Evolutionary conservation across 1,284 basidiomycete species (phyloP), one percentile per base, ranked within the genome.

Genomic region (Coniophora puteana): DNA sequence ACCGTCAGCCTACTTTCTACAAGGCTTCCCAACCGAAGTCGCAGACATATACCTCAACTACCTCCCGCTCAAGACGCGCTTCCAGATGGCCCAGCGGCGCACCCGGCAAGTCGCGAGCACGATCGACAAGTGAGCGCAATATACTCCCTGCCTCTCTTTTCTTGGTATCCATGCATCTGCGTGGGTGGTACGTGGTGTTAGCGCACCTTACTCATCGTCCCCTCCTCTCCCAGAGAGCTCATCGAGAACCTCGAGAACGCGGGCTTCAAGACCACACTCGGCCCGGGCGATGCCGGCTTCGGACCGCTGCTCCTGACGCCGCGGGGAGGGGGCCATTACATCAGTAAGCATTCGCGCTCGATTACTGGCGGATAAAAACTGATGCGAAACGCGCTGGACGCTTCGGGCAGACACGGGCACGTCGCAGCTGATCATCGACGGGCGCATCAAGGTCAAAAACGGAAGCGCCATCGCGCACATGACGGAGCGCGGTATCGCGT

Each of bases 211-310:
- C 26, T 17, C 23, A n/a, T n/a, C n/a, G n/a, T n/a, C n/a, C n/a
- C n/a, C 27, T 51, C 24, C n/a, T 20, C 6, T 14, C 16, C 34
- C 20, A 59, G 59, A 43, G 66, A 63, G 4, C 45, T 65, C 13
- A 47, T 71, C 4, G 62, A 71, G 0, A 69, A 68, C 3, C 61
- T 76, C 5, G 53, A 61, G 18, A 62, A 58, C 41, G 69, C 56
- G 11, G 72, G 74, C 0, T 76, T 76, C 62, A 65, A 65, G 46
- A 55, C 62, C 0, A 68, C 66, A 46, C 47, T 59, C 8, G 74
- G 72, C 8, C 46, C 46, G 5, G 54, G 74, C 18, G 61, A 46
- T 1, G 44, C 57, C 4, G 72, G 73, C 1, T 45, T 68, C 38
- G 20, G 69, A 10, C 57, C 59, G 29, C 61, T 68, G 23, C 49